Evolutionary conservation across 1,284 basidiomycete genomes (phyloP), one percentile per base, ranked within the genome.

Genomic region (Trametes versicolor): DNA sequence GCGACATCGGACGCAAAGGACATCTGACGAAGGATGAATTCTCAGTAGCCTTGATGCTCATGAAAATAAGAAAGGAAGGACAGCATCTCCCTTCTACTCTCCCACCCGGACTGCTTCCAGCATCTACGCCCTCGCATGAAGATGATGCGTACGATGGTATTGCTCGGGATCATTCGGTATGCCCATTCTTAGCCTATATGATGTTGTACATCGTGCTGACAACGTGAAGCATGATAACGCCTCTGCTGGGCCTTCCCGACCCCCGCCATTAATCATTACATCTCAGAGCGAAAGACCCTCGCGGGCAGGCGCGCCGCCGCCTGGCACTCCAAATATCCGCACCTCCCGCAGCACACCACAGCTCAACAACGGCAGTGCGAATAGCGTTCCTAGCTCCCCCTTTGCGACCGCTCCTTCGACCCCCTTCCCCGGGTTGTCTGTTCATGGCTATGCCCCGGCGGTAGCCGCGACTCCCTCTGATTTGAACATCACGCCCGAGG

Each of bases 401-500:
- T 60, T 60, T 41, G 19, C 58, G 32, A 45, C 57, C 19, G 41
- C 51, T 12, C 61, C 61, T 34, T 56, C 55, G 12, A 61, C 60
- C 4, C 63, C 66, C 2, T 68, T 68, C 60, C 62, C 69, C 0
- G 58, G 63, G 54, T 67, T 62, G 2, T 67, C 63, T 13, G 58
- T 60, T 29, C 51, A 51, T 19, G 53, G 56, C 10, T 67, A 67
- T n/a, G 17, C 51, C 8, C 68, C 62, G 15, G 49, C 54, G 2
- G 65, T 56, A 29, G 53, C 68, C 5, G 63, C 68, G 7, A 63
- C 47, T 25, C 60, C 60, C 4, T 62, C 63, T 8, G 66, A 66
- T 25, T 98, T 96, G 97, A 94, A 95, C 72, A 89, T 99, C 36
- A 90, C 91, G 0, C 79, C 91, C 0, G 80, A 85, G 2, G 96